Percentiles rank a stretch among this genome's conserved stretches.
Evolutionary conservation across 257 asterid species (phyloP).

Genomic region (Rauvolfia tetraphylla): DNA sequence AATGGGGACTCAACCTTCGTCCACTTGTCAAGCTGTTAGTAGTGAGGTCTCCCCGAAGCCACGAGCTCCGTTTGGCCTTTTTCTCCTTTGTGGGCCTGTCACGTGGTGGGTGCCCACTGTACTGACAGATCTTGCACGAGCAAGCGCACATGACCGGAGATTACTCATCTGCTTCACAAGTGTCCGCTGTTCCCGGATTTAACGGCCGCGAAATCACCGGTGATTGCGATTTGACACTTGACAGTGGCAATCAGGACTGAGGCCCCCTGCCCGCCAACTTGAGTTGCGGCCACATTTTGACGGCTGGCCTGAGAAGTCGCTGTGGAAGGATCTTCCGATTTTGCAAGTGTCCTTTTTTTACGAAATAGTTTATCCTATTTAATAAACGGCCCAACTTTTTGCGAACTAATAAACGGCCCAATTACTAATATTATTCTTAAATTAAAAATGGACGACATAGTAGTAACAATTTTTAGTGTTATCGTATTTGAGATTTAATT

Average conservation of each 20-base stretch:
- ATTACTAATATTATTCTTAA: too few species aligned
- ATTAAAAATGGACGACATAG: too few species aligned
- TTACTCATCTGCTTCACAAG: slow-evolving; percentile 29
- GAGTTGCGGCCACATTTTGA: slow-evolving; percentile 12
- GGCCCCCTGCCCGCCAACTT: slow-evolving; percentile 2
- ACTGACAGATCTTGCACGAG: slow-evolving; percentile 33
- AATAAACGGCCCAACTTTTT: not conserved
- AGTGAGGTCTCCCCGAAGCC: not conserved
- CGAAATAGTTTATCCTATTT: not conserved
- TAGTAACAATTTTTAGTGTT: too few species aligned
- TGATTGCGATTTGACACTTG: slow-evolving; percentile 14
- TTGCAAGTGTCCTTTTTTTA: slow-evolving; percentile 1
- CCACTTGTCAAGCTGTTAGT: slow-evolving; percentile 3
- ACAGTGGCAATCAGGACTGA: not conserved
- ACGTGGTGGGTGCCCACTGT: slow-evolving; percentile 38
- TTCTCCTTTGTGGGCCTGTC: slow-evolving; percentile 13
- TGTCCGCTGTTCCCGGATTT: slow-evolving; percentile 20
- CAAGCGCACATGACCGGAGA: slow-evolving; percentile 29
- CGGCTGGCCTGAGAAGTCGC: slow-evolving; percentile 6
- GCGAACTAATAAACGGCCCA: too few species aligned
- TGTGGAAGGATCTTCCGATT: not conserved
- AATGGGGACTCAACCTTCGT: too few species aligned
- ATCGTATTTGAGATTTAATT: too few species aligned
- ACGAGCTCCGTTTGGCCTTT: slow-evolving; percentile 3
- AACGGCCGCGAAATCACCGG: slow-evolving; percentile 26